Conservation (phyloP, 257 asterid genomes). For the Coffea eugenioides region DNA sequence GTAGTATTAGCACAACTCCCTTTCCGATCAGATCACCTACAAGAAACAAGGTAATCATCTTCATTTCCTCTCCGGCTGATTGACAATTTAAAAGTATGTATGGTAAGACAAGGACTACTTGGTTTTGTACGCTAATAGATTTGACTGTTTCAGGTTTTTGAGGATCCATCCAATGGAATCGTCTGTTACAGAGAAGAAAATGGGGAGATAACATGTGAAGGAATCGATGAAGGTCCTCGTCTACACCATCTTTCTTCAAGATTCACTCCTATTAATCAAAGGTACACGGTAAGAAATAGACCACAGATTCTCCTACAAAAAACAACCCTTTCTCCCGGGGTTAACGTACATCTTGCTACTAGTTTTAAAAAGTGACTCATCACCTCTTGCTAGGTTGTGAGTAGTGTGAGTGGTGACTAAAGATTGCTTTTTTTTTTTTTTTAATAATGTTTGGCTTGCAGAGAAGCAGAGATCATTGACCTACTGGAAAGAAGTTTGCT, state of each 20-base stretch:
- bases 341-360: too few species aligned
- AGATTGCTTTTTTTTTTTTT: not conserved
- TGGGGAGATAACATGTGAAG: conserved; percentile 69
- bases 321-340: too few species aligned
- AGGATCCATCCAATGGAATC: conserved; percentile 52
- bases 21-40: conserved; percentile 44
- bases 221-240: conserved; percentile 70
- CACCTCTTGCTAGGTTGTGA: not conserved
- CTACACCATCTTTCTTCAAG: conserved; percentile 36
- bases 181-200: conserved; percentile 58
- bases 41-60: conserved; percentile 27
- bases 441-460: conserved; percentile 12
- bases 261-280: conserved; percentile 24
- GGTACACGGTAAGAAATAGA: conserved; percentile 27
- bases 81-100: not conserved
- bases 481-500: conserved; percentile 48
- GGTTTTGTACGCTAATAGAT: not conserved
- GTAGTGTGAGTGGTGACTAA: not conserved
- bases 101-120: not conserved
- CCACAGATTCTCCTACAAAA: too few species aligned
- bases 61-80: not conserved
- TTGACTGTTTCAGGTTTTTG: conserved; percentile 40
- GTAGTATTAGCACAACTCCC: not conserved
- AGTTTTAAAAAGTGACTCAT: too few species aligned
- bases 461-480: conserved; percentile 45